phyloP scores from a whole-genome alignment of 2,329 filamentous ascomycete genomes.

The Blastomyces gilchristii region DNA sequence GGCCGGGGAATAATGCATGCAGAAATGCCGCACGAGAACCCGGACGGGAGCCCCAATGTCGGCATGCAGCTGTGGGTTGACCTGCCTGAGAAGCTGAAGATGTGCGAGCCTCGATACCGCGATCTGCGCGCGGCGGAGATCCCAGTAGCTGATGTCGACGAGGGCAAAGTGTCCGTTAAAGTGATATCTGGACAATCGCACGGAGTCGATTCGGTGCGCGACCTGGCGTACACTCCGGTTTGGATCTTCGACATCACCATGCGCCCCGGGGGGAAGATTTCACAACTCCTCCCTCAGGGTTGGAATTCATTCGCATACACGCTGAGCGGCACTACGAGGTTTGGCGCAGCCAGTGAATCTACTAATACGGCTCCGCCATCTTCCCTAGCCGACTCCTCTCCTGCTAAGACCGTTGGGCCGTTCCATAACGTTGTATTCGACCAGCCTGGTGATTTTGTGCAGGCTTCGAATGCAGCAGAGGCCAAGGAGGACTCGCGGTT shows the following conservation, averaged over 20 bases:
- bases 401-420: conserved; percentile 47
- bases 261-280: conserved; percentile 64
- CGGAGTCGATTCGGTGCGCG: conserved; percentile 75
- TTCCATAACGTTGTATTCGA: conserved; percentile 89
- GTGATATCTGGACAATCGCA: conserved; percentile 81
- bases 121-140: conserved; percentile 74
- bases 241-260: conserved; percentile 84
- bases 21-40: conserved; percentile 79
- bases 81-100: conserved; percentile 63
- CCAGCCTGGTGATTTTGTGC: conserved; percentile 63
- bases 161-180: conserved; percentile 67
- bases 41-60: conserved; percentile 65
- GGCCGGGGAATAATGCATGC: conserved; percentile 86
- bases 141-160: conserved; percentile 59
- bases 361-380: conserved; percentile 22
- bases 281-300: conserved; percentile 62
- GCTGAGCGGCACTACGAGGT: conserved; percentile 58
- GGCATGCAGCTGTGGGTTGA: conserved; percentile 96
- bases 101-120: conserved; percentile 83
- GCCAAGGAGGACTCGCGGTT: conserved; percentile 47
- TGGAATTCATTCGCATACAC: conserved; percentile 91
- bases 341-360: conserved; percentile 46
- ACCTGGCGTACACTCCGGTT: conserved; percentile 93
- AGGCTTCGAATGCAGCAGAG: conserved; percentile 56
- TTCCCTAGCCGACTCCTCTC: conserved; percentile 4